A percentile compares a stretch with the other conserved stretches of the same genome.
phyloP scores from a whole-genome alignment of 768 basidiomycete species.

The Podaxis sp. region DNA sequence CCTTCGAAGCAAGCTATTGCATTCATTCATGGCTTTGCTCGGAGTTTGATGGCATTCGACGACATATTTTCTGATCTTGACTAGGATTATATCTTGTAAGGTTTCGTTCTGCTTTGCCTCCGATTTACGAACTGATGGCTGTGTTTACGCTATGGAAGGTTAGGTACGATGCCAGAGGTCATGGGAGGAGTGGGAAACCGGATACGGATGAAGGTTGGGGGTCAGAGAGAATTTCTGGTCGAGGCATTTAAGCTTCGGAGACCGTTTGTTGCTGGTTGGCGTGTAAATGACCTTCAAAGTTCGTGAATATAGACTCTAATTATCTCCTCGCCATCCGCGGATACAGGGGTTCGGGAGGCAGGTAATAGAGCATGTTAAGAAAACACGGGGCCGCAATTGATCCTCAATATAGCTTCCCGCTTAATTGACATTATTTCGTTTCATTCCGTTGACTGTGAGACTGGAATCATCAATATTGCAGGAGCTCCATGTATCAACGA shows the following conservation, averaged over 20 bases:
- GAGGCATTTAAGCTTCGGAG: slow-evolving; percentile 28
- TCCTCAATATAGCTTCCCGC: neutral
- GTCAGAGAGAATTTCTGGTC: slow-evolving; percentile 25
- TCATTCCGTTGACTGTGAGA: neutral
- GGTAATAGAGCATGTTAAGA: slow-evolving; percentile 2
- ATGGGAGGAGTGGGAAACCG: slow-evolving; percentile 35
- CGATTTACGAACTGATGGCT: neutral
- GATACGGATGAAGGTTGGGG: slow-evolving; percentile 25
- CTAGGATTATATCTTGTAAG: slow-evolving; percentile 31
- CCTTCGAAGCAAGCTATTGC: slow-evolving; percentile 36
- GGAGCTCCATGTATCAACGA: too few species aligned
- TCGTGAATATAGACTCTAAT: neutral
- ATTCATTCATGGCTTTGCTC: slow-evolving; percentile 41
- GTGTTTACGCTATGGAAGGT: slow-evolving; percentile 21
- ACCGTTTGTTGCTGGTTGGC: slow-evolving; percentile 33
- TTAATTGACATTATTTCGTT: slow-evolving; percentile 1
- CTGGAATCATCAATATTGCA: slow-evolving; percentile 6
- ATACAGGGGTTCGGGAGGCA: slow-evolving; percentile 31
- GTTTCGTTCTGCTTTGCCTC: neutral
- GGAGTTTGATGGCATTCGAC: slow-evolving; percentile 35
- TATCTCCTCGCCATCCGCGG: neutral
- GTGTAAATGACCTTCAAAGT: slow-evolving; percentile 12
- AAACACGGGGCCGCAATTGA: neutral
- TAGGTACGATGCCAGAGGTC: slow-evolving; percentile 34
- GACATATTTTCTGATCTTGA: slow-evolving; percentile 33